These are phyloP conservation scores for Echites panduratus DNA, from an alignment of 257 asterid species.

Conservation along the genomic window DNA sequence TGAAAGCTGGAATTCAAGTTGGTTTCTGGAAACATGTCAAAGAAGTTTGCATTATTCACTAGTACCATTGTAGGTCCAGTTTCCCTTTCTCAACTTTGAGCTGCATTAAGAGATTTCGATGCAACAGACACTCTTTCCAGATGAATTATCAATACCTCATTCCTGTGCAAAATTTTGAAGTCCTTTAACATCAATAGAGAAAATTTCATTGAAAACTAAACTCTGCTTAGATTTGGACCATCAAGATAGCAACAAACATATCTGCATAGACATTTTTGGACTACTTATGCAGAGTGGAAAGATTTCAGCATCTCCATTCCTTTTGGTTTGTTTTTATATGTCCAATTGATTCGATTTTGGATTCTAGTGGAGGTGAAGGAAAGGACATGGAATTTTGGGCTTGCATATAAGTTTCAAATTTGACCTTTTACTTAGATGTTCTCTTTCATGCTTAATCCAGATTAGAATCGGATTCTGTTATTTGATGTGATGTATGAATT, in stretches of 20 bases:
- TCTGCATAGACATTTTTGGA: too few species aligned
- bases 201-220: neutral
- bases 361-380: too few species aligned
- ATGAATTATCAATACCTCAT: neutral
- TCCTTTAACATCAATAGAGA: neutral
- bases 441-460: too few species aligned
- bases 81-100: neutral
- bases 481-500: too few species aligned
- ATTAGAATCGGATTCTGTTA: too few species aligned
- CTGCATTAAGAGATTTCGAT: neutral
- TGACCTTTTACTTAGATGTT: too few species aligned
- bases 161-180: neutral
- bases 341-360: too few species aligned
- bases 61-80: neutral
- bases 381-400: too few species aligned
- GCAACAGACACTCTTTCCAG: neutral
- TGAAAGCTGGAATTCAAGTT: neutral
- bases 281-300: too few species aligned
- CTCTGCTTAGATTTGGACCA: neutral
- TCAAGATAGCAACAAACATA: neutral
- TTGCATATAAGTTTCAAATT: too few species aligned
- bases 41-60: neutral
- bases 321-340: too few species aligned
- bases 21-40: constrained; percentile 3
- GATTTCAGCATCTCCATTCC: too few species aligned